Percentiles rank a stretch among this genome's conserved stretches.
phyloP scores from a whole-genome alignment of 2,329 filamentous ascomycete genomes.

The Claviceps fusiformis region DNA sequence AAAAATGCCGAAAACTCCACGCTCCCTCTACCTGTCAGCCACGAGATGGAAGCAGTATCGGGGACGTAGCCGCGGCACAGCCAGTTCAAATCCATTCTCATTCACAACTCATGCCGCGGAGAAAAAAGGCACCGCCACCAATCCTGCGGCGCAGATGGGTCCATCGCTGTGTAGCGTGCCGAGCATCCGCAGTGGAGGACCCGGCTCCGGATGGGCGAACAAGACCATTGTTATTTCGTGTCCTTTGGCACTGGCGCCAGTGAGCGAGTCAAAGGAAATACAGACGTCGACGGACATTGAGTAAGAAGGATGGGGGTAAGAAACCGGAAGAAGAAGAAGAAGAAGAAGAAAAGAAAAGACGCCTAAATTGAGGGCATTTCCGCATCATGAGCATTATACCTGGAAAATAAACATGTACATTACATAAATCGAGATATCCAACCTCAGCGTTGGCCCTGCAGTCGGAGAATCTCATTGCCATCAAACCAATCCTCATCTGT shows the following conservation, averaged over 20 bases:
- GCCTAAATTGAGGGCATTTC: background rate
- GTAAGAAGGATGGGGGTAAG: too few species aligned
- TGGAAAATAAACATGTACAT: background rate
- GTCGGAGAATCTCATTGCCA: too few species aligned
- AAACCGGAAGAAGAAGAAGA: background rate
- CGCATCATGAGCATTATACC: background rate
- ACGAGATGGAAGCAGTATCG: background rate
- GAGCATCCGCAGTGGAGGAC: background rate
- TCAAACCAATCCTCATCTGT: background rate
- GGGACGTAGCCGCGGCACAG: background rate
- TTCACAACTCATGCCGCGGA: too few species aligned
- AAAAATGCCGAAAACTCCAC: background rate
- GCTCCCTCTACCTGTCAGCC: background rate
- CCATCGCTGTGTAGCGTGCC: constrained; percentile 1
- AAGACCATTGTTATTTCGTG: background rate
- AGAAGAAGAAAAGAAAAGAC: background rate
- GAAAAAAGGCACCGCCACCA: background rate
- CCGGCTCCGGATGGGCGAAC: background rate
- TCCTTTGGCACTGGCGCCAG: background rate
- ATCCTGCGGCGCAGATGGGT: background rate
- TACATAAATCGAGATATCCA: background rate
- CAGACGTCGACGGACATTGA: background rate
- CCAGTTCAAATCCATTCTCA: background rate
- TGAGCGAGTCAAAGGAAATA: background rate
- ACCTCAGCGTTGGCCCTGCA: too few species aligned